Conservation (phyloP, 1,284 basidiomycete genomes). For the Golubevia sp. region DNA sequence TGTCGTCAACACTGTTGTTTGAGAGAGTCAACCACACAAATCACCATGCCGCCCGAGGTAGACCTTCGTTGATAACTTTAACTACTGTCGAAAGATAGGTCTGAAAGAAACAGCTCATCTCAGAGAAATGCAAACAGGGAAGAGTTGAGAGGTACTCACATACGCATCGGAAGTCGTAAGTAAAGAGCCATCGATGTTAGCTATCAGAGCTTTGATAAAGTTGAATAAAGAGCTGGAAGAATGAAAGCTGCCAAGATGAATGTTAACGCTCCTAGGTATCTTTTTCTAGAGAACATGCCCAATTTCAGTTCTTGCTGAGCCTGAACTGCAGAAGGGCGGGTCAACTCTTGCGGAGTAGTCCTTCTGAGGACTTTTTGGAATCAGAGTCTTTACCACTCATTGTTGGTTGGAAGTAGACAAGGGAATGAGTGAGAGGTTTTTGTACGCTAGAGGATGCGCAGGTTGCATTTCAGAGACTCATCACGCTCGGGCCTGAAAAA, state of each 20-base stretch:
- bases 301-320: too few species aligned
- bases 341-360: too few species aligned
- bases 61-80: slow-evolving; percentile 37
- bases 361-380: too few species aligned
- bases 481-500: too few species aligned
- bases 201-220: slow-evolving; percentile 38
- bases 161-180: slow-evolving; percentile 35
- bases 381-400: too few species aligned
- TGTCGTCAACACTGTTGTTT: too few species aligned
- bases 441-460: too few species aligned
- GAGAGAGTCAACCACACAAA: too few species aligned
- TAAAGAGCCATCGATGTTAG: slow-evolving; percentile 22
- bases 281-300: neutral
- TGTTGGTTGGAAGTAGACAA: too few species aligned
- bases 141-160: slow-evolving; percentile 15
- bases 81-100: slow-evolving; percentile 11
- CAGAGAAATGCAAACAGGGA: neutral
- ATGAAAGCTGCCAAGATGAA: slow-evolving; percentile 27
- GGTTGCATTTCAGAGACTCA: too few species aligned
- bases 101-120: neutral
- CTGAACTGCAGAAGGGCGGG: too few species aligned
- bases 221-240: slow-evolving; percentile 33
- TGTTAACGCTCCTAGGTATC: slow-evolving; percentile 19
- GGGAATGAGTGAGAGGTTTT: too few species aligned
- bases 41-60: slow-evolving; percentile 35